Base-by-base conservation (phyloP, 1,284 basidiomycete species). In the Cerrena zonata region DNA sequence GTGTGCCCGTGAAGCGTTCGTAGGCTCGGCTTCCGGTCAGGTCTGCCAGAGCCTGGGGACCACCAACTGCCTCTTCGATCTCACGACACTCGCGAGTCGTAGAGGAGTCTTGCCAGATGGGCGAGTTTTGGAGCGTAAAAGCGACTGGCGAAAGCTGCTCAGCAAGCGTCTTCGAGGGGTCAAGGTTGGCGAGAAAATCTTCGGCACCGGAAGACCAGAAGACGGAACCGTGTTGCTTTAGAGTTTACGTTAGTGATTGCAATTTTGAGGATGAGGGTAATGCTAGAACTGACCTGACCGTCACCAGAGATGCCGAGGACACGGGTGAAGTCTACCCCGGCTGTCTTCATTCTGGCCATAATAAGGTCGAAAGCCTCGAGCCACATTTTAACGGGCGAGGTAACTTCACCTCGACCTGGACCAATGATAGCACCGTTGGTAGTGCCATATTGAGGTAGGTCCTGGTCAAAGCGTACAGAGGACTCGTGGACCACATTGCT, bases 101-200 rank as follows among this genome's bases (percentile, higher is more conserved):
- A 0, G 89, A 91, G 0, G 89, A 91, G 68, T 94, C 92, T 67
- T 94, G 91, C 92, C 92, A 94, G 63, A 94, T 94, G 13, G 91
- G 91, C 1, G 88, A 80, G 53, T 78, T 76, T 2, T 72, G 72
- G 18, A 84, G 69, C 3, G 89, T 86, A 66, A 94, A 93, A 0
- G 89, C 87, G 5, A 60, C 59, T 0, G 80, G 80, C 15, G 69
- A 68, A 39, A 87, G 67, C 59, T 86, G 84, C 7, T 61, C 73
- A 10, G 71, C 67, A 3, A 94, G 72, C 0, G 77, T 62, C 49
- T 75, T 66, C 1, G 61, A 56, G 1, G 83, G 56, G 59, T 86
- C 74, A 39, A 93, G 73, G 1, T 68, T 69, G 1, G 74, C 67
- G 5, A 94, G 76, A 4, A 81, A 63, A 0, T 55, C 49, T 42